Conservation (phyloP, 805 yeast genomes). For the Metschnikowia lachancei region DNA sequence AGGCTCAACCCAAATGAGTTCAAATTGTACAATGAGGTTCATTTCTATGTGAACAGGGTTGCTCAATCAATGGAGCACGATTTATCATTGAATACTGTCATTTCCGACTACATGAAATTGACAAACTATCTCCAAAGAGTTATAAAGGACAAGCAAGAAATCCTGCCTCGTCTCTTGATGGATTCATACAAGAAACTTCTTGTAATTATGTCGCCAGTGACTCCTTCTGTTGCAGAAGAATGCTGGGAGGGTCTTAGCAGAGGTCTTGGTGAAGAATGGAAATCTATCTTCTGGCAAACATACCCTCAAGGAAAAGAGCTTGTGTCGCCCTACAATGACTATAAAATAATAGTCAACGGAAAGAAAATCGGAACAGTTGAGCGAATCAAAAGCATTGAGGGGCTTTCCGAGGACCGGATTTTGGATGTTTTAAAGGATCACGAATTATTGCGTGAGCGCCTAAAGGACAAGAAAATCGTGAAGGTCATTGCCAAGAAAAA, state of each 20-base stretch:
- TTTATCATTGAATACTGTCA: conserved; percentile 73
- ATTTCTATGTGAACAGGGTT: conserved; percentile 46
- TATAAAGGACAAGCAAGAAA: conserved; percentile 29
- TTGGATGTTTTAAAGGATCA: conserved; percentile 44
- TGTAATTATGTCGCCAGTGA: conserved; percentile 70
- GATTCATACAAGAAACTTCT: conserved; percentile 54
- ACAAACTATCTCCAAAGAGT: conserved; percentile 50
- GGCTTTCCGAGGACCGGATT: conserved; percentile 33
- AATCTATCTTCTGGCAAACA: conserved; percentile 50
- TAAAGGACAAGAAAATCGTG: conserved; percentile 42
- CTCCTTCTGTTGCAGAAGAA: conserved; percentile 83
- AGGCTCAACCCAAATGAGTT: conserved; percentile 46
- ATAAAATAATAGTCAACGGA: conserved; percentile 72
- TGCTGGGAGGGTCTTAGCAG: conserved; percentile 51
- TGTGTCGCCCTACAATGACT: conserved; percentile 41
- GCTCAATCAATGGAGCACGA: conserved; percentile 58
- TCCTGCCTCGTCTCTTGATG: conserved; percentile 42
- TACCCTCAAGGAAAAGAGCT: conserved; percentile 61
- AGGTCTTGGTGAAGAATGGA: conserved; percentile 31
- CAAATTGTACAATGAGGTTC: conserved; percentile 56
- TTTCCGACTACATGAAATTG: conserved; percentile 86
- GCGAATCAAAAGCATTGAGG: conserved; percentile 40
- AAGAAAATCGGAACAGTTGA: conserved; percentile 52
- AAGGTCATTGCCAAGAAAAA: conserved; percentile 56
- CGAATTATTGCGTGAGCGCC: conserved; percentile 30